Evolutionary conservation across 139 green algal species (phyloP).

Genomic region (Chlorella sp.): DNA sequence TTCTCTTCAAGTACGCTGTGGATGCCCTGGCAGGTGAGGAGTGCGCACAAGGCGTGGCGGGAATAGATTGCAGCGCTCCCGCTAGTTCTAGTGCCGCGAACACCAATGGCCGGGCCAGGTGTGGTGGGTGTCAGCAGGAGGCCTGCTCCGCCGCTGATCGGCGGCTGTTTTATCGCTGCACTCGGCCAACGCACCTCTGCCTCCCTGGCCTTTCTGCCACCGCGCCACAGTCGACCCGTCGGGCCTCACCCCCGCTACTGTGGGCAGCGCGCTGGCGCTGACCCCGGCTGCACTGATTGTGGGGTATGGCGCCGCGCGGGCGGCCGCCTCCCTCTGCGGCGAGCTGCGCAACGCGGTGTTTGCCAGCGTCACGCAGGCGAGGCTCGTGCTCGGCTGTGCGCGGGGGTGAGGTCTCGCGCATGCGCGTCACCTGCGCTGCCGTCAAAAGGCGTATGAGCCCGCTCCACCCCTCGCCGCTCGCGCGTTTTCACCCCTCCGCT

Average conservation of each 20-base stretch:
- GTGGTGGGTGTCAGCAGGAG: neutral
- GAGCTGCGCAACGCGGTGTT: constrained; percentile 93
- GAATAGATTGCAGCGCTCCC: no score
- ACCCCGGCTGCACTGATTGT: constrained; percentile 78
- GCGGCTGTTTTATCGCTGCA: neutral
- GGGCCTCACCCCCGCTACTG: constrained; percentile 36
- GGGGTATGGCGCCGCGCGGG: constrained; percentile 72
- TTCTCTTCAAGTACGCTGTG: constrained; percentile 90
- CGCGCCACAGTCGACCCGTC: constrained; percentile 72
- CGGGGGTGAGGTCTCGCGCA: no score
- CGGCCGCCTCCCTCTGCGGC: constrained; percentile 70
- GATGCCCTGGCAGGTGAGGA: neutral
- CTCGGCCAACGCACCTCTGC: neutral
- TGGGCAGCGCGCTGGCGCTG: constrained; percentile 39
- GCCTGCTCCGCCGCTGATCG: neutral
- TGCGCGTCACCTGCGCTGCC: no score
- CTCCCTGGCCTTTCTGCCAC: constrained; percentile 47
- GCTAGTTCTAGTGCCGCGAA: no score
- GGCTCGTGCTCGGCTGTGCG: no score
- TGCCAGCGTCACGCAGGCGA: constrained; percentile 75
- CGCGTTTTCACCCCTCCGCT: neutral
- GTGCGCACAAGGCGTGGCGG: neutral
- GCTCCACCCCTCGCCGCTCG: neutral
- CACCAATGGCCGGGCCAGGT: neutral
- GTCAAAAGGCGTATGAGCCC: neutral